phyloP scores from a whole-genome alignment of 768 basidiomycete genomes.

The Lentinula guzmanii region DNA sequence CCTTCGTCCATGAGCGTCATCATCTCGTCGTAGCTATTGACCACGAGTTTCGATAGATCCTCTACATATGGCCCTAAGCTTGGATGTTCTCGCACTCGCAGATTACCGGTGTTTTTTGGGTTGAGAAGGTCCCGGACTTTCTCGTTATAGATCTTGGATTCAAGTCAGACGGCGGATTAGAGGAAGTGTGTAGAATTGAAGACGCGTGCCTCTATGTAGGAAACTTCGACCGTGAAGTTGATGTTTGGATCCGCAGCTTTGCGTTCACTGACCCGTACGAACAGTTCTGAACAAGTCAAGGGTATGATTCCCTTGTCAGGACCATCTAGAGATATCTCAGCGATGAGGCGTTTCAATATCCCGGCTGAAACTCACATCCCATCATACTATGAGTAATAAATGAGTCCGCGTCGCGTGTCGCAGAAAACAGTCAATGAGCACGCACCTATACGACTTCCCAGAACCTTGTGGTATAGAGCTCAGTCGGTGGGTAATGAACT shows the following conservation, averaged over 20 bases:
- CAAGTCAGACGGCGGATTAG: background rate
- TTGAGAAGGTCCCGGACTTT: slow-evolving; percentile 97
- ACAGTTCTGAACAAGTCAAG: slow-evolving; percentile 89
- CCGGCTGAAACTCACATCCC: slow-evolving; percentile 64
- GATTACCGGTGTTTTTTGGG: slow-evolving; percentile 93
- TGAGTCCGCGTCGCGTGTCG: background rate
- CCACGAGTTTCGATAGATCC: slow-evolving; percentile 89
- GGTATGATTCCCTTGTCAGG: slow-evolving; percentile 97
- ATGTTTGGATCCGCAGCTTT: slow-evolving; percentile 59
- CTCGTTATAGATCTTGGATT: slow-evolving; percentile 83
- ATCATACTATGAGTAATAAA: slow-evolving; percentile 63
- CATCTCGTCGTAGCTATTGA: slow-evolving; percentile 91
- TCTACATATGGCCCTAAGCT: slow-evolving; percentile 97
- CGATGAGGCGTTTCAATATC: background rate
- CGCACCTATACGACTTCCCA: slow-evolving; percentile 88
- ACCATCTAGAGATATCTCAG: slow-evolving; percentile 56
- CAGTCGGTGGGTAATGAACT: background rate
- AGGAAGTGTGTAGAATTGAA: background rate
- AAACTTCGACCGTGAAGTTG: slow-evolving; percentile 92
- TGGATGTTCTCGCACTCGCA: slow-evolving; percentile 96
- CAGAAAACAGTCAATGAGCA: slow-evolving; percentile 7
- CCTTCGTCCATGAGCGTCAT: slow-evolving; percentile 99
- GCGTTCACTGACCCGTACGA: slow-evolving; percentile 71
- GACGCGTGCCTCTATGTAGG: slow-evolving; percentile 80
- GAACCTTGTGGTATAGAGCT: slow-evolving; percentile 47